These are phyloP conservation scores for Fusarium caatingaense DNA, from an alignment of 2,329 filamentous ascomycete species.

Conservation along the genomic window DNA sequence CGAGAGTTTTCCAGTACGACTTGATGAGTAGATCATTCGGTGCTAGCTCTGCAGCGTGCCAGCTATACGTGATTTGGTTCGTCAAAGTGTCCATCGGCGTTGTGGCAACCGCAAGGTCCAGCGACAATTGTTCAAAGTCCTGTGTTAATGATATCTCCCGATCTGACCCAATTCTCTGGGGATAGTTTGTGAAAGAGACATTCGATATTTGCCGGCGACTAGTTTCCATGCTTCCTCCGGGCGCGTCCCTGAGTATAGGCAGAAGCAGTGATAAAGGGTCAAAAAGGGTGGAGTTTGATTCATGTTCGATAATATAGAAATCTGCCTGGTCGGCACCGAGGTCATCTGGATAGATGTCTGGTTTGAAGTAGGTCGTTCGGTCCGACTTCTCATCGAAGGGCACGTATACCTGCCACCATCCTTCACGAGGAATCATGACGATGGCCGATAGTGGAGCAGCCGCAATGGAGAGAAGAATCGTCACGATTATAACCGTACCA, in stretches of 20 bases:
- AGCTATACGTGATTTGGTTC: rapidly evolving
- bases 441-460: constrained; percentile 3
- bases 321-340: neutral
- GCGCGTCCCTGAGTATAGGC: neutral
- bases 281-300: neutral
- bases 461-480: neutral
- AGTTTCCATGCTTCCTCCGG: neutral
- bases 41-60: neutral
- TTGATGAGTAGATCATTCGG: neutral
- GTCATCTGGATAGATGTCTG: neutral
- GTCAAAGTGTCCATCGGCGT: neutral
- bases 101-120: neutral
- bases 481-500: neutral
- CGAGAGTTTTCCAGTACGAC: neutral
- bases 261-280: neutral
- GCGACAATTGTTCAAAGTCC: neutral
- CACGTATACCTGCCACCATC: neutral
- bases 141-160: neutral
- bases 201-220: neutral
- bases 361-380: neutral
- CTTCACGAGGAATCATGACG: constrained; percentile 1
- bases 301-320: neutral
- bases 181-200: neutral
- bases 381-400: too few species aligned
- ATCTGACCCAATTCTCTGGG: rapidly evolving